Base-by-base conservation (phyloP, 768 basidiomycete species). In the Mycena latifolia region DNA sequence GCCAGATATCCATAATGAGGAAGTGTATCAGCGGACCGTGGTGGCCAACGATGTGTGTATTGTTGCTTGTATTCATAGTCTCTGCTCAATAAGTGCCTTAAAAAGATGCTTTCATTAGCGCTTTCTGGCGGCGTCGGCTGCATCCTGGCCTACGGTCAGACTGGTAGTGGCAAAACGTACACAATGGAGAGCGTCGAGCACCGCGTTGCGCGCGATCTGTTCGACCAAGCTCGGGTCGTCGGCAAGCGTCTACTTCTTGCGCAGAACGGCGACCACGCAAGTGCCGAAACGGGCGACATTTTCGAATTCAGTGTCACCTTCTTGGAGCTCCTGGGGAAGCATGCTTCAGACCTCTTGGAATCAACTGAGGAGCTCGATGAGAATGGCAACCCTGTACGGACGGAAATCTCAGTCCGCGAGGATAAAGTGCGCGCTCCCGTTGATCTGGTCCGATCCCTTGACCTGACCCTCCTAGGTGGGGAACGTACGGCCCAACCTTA, bases 141-240 rank as follows among this genome's bases (percentile, higher is more conserved):
- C 56, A 71, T 79, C 28, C 73, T 79, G 25, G 75, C 77, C 1
- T 78, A 78, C 51, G 77, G 77, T 2, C 77, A 78, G 63, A 78
- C 77, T 0, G 74, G 76, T 20, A 69, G 73, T 9, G 77, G 77
- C 6, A 78, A 78, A 66, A 77, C 77, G 10, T 76, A 61, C 63
- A 79, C 77, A 3, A 79, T 79, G 77, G 77, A 79, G 55, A 75
- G 71, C 31, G 61, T 79, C 55, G 78, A 79, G 65, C 72, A 73
- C 50, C 73, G 74, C 33, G 69, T 79, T 63, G 78, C 78, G 7
- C 72, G 76, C 27, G 78, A 79, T 68, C 71, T 79, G 2, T 79
- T 79, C 55, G 55, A 69, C 4, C 67, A 61, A 1, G 76, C 76
- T 4, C 61, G 67, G 12, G 51, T 52, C 14, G 55, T 74, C 20